phyloP scores from a whole-genome alignment of 202 grass and related monocot genomes.

The Musa balbisiana region DNA sequence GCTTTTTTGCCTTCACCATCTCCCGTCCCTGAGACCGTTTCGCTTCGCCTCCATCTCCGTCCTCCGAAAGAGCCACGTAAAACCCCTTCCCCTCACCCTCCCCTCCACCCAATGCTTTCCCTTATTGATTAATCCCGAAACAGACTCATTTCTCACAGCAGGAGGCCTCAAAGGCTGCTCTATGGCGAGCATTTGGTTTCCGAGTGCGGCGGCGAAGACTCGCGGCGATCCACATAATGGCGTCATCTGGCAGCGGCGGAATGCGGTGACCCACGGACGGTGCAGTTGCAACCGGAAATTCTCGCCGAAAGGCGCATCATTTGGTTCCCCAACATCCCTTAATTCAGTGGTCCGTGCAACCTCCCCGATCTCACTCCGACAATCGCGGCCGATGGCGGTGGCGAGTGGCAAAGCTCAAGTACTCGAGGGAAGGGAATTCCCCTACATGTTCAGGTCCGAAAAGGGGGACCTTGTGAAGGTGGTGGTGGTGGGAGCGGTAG shows the following conservation, averaged over 20 bases:
- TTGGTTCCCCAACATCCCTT: not conserved
- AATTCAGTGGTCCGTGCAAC: not conserved
- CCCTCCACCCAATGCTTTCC: not conserved
- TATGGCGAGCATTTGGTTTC: not conserved
- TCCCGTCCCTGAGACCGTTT: too few species aligned
- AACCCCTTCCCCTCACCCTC: not conserved
- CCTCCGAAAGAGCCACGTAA: not conserved
- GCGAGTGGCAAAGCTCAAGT: constrained; percentile 1
- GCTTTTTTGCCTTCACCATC: too few species aligned
- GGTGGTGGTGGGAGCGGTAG: constrained; percentile 17
- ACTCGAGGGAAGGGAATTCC: not conserved
- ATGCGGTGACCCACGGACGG: not conserved
- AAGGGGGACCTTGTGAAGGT: constrained; percentile 30
- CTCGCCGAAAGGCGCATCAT: not conserved
- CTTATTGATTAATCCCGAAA: not conserved
- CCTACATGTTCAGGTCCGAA: constrained; percentile 27
- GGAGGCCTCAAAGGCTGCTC: not conserved
- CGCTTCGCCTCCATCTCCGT: not conserved
- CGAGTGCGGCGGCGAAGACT: not conserved
- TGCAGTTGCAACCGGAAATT: not conserved
- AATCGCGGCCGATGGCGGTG: not conserved
- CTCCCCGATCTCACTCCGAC: not conserved
- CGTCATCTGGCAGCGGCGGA: not conserved
- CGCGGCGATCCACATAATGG: not conserved
- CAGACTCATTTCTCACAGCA: not conserved